Conservation (phyloP, 2,329 filamentous ascomycete genomes). For the Arthroderma sp. region DNA sequence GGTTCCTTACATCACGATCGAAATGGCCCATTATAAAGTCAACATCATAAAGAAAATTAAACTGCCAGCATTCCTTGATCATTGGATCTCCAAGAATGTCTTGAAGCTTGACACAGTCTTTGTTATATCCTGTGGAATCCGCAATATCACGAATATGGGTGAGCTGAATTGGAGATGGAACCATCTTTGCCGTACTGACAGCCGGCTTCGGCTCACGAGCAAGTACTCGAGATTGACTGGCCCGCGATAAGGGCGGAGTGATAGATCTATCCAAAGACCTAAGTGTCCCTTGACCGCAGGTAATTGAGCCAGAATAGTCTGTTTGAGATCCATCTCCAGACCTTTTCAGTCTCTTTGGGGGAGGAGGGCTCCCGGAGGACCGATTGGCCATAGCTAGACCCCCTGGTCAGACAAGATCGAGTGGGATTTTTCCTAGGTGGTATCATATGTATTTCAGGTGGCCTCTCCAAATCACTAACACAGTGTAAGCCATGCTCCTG, state of each 20-base stretch:
- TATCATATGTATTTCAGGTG: not conserved
- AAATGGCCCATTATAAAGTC: constrained; percentile 51
- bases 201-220: not conserved
- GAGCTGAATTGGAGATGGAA: constrained; percentile 58
- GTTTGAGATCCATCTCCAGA: constrained; percentile 4
- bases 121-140: constrained; percentile 43
- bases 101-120: constrained; percentile 51
- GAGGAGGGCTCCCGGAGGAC: not conserved
- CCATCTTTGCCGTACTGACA: constrained; percentile 15
- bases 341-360: constrained; percentile 13
- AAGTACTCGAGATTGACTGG: not conserved
- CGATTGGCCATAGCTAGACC: not conserved
- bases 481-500: not conserved
- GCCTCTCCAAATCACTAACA: not conserved
- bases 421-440: not conserved
- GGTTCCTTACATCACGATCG: constrained; percentile 42
- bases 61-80: constrained; percentile 51
- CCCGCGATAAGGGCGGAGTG: constrained; percentile 19
- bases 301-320: not conserved
- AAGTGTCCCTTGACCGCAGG: constrained; percentile 9
- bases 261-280: constrained; percentile 24
- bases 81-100: constrained; percentile 64
- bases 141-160: constrained; percentile 57
- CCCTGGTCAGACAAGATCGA: not conserved
- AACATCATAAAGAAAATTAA: constrained; percentile 46